A percentile compares a stretch with the other conserved stretches of the same genome.
phyloP scores from a whole-genome alignment of 2,329 filamentous ascomycete species.

The Penicillium sp. region DNA sequence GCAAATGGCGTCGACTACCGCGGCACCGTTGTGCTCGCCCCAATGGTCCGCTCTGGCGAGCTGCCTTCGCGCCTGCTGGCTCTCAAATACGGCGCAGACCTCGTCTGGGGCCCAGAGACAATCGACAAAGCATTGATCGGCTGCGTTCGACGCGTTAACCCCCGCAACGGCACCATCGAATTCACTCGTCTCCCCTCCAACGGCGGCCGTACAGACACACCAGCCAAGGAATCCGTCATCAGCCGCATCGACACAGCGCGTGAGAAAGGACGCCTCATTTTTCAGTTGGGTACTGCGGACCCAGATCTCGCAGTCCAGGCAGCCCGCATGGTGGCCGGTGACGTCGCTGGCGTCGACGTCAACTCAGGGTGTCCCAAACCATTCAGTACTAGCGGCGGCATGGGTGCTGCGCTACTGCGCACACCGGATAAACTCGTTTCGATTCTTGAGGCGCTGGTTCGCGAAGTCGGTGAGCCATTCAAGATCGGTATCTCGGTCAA shows the following conservation, averaged over 20 bases:
- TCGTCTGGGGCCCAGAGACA: constrained; percentile 97
- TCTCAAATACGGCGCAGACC: constrained; percentile 90
- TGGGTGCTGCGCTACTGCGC: constrained; percentile 87
- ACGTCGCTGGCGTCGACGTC: constrained; percentile 93
- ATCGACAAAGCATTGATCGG: constrained; percentile 92
- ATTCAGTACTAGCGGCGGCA: constrained; percentile 89
- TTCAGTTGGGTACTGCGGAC: constrained; percentile 86
- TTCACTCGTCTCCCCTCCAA: constrained; percentile 77
- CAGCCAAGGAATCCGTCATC: constrained; percentile 66
- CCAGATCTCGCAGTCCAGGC: constrained; percentile 81
- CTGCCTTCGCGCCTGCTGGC: constrained; percentile 84
- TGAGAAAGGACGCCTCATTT: constrained; percentile 76
- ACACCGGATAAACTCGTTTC: constrained; percentile 80
- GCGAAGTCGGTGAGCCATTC: constrained; percentile 72
- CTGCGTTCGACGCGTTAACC: constrained; percentile 74
- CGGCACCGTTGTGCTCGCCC: constrained; percentile 89
- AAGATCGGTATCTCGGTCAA: constrained; percentile 96
- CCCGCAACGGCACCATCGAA: constrained; percentile 75
- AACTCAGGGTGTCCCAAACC: constrained; percentile 98
- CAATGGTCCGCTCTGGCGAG: constrained; percentile 98
- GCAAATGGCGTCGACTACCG: constrained; percentile 88
- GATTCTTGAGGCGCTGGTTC: constrained; percentile 81
- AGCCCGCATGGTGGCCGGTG: constrained; percentile 76
- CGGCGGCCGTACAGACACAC: constrained; percentile 46
- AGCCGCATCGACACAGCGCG: constrained; percentile 78